Percentiles rank a stretch among this genome's conserved stretches.
These are phyloP conservation scores for Mrakia frigida DNA, from an alignment of 768 basidiomycete genomes.

Conservation along the genomic window DNA sequence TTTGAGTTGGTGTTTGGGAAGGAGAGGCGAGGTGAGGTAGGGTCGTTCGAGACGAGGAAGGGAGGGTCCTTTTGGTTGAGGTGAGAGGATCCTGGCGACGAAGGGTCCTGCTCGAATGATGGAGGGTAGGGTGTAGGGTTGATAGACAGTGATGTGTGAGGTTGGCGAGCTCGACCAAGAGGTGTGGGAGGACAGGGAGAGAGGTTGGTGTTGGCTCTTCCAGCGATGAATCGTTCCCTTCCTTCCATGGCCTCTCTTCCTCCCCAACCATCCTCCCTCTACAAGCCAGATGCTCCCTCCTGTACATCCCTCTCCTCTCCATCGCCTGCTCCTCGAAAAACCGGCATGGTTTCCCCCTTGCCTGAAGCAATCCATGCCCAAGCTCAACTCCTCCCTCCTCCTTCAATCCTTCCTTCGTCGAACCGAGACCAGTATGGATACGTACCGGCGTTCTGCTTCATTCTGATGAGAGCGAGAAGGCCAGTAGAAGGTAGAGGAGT, in stretches of 20 bases:
- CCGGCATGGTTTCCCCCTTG: background rate
- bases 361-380: background rate
- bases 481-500: background rate
- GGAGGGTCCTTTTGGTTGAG: too few relatives aligned
- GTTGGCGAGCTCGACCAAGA: background rate
- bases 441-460: slow-evolving; percentile 33
- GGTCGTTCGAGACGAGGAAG: background rate
- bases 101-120: background rate
- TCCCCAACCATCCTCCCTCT: background rate
- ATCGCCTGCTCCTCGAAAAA: background rate
- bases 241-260: background rate
- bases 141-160: background rate
- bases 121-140: background rate
- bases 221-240: background rate
- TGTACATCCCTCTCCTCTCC: background rate
- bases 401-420: background rate
- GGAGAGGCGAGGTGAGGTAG: background rate
- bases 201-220: background rate
- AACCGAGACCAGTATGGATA: background rate
- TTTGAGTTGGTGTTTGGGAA: background rate
- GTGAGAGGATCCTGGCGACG: background rate
- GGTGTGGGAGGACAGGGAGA: background rate
- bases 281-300: background rate
- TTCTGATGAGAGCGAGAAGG: slow-evolving; percentile 14
- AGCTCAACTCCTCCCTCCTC: background rate